phyloP scores from a whole-genome alignment of 768 basidiomycete genomes.

The Nidula microcarpa region DNA sequence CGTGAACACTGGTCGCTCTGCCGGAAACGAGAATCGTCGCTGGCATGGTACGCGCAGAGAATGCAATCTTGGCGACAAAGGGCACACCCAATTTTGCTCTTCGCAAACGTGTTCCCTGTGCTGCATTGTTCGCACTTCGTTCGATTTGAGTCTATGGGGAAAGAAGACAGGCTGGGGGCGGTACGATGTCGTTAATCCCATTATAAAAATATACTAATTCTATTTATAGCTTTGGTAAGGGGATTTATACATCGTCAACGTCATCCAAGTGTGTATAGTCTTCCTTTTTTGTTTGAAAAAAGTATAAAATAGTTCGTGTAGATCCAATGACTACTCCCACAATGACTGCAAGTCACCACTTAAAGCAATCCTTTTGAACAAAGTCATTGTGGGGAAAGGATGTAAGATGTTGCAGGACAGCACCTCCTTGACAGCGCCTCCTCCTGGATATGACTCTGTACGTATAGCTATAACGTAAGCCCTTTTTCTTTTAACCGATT shows the following conservation, averaged over 20 bases:
- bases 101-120: conserved; percentile 60
- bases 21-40: conserved; percentile 70
- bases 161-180: conserved; percentile 75
- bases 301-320: conserved; percentile 9
- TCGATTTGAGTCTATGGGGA: conserved; percentile 58
- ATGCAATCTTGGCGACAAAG: conserved; percentile 63
- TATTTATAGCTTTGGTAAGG: conserved; percentile 55
- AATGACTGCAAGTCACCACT: conserved; percentile 51
- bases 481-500: conserved; percentile 1
- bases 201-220: conserved; percentile 1
- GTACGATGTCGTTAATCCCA: conserved; percentile 23
- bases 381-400: conserved; percentile 69
- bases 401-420: conserved; percentile 62
- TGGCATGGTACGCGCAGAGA: conserved; percentile 73
- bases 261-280: conserved; percentile 56
- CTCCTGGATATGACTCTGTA: conserved; percentile 65
- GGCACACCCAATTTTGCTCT: conserved; percentile 52
- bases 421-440: conserved; percentile 51
- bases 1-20: conserved; percentile 43
- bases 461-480: conserved; percentile 15
- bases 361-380: conserved; percentile 71
- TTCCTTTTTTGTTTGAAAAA: not conserved
- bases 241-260: conserved; percentile 74
- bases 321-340: conserved; percentile 68
- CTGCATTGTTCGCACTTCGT: conserved; percentile 61